Evolutionary conservation across 148 eudicot genomes (phyloP), one percentile per base, ranked within the genome.

Genomic region (Rhododendron vialii): DNA sequence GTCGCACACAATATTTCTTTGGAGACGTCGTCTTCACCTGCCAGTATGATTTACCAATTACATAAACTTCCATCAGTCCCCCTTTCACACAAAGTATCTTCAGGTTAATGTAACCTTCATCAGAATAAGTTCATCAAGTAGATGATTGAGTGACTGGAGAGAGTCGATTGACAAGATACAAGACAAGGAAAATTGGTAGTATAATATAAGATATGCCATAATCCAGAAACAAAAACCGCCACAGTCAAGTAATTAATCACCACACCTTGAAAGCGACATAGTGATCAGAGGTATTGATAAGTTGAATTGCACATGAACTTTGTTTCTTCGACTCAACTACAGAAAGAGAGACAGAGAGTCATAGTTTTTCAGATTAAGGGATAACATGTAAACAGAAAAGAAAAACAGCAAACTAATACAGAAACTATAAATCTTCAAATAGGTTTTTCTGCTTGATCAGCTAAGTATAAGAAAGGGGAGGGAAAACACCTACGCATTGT

Each of bases 1-100:
- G 95, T 65, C 92, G 90, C 86, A 93, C 95, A 51, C 95, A 93
- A 71, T 93, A 93, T 87, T 93, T 93, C 91, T 91, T 93, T 17
- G 95, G 95, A 78, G 93, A 92, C 41, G 95, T 93, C 24, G 95
- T 93, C 86, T 93, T 93, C 82, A 95, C 98, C 98, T 95, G 95
- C 86, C 83, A 85, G 69, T 53, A 59, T 80, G 84, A 55, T 82
- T 51, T 35, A 36, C 71, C 83, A 81, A 33, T 81, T 55, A 81
- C 47, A 81, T 33, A 57, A 80, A 81, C 83, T 81, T 30, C 65
- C n/a, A 81, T 81, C 9, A 80, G 48, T 81, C 65, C 30, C 83
- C 38, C 59, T 43, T 79, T 20, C 77, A 67, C 73, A 67, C 17
- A 26, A 30, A 65, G 35, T 20, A 43, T 28, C 13, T 85, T 85